Base-by-base conservation (phyloP, 148 eudicot species). In the Chenopodium quinoa region DNA sequence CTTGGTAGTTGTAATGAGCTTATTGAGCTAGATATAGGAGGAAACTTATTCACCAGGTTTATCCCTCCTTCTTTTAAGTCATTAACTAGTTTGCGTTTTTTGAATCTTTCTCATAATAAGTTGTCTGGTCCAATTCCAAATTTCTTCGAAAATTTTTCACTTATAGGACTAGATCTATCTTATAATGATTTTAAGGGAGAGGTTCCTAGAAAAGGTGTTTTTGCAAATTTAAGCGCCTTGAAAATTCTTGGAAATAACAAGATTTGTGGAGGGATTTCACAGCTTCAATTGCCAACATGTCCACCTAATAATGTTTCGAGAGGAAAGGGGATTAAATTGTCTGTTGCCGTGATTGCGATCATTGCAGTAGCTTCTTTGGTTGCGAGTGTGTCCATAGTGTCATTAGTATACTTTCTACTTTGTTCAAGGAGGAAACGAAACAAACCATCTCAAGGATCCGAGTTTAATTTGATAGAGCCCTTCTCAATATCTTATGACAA, bases 211-310 rank as follows among this genome's bases (percentile, higher is more conserved):
- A 65, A 60, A n/a, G 88, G 88, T 1, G 77, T 79, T 20, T 86
- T 88, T 65, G 27, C 44, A 44, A 88, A 88, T 82, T 54, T 54
- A 25, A 83, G 69, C 73, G 88, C 72, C n/a, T 29, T 76, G 74
- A 79, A 82, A 60, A 50, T 88, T 29, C 8, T 19, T 1, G 88
- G 85, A 20, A 88, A 88, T 73, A 34, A 11, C 1, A 76, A 54
- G 76, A 86, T 88, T 20, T 84, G 86, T 80, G 88, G 88, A 72
- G 90, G 90, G 14, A 62, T 80, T 48, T 16, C 66, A 6, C 60
- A 77, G 63, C 77, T 81, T 16, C 80, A 83, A 4, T 78, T 88
- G n/a, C 85, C 88, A 58, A 75, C 6, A 77, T 84, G 85, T 37
- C 75, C 29, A 1, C 20, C 37, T 34, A 47, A 16, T 44, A 32